Base-by-base conservation (phyloP, 352 stramenopile genomes). In the Phytophthora multivora region DNA sequence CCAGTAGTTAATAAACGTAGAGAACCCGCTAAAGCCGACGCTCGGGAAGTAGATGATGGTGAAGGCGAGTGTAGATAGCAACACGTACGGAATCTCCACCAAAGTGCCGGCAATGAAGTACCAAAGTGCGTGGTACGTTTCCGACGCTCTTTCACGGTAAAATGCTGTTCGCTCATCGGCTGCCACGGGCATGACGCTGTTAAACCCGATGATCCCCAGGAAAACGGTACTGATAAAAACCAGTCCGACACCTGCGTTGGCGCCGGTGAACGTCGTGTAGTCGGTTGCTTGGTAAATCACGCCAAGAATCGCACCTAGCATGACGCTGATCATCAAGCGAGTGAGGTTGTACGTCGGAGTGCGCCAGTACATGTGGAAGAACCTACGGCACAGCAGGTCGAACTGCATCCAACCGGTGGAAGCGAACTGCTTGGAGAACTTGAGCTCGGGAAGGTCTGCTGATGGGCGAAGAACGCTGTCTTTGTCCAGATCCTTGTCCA, bases 121-220 rank as follows among this genome's bases (percentile, higher is more conserved):
- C 63, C 89, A 87, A 2, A 83, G 57, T 25, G 86, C 68, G 42
- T 88, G 80, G 62, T 98, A 98, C 58, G 96, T 98, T 63, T 93
- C 65, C 15, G 90, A 82, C 13, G 88, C 82, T 23, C 95, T 90
- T 65, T 98, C 93, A 6, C 93, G 78, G 77, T 98, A 98, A 66
- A 96, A 54, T 13, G 92, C 86, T 19, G 92, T 91, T 33, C 93
- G 78, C 50, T 98, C 89, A 9, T 83, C 79, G 46, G 87, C 71
- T 19, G 93, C 81, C 3, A 97, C 69, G 10, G 88, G 77, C 41
- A 97, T 73, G 18, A 93, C 80, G 10, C 69, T 90, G 52, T 94
- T 80, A 40, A 96, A 88, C 25, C 74, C 79, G 31, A 94, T 90
- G 23, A 96, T 76, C 10, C 80, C 78, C 8, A 92, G 69, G 54